Base-by-base conservation (phyloP, 495 filamentous ascomycete genomes). In the Lophiostoma macrostomum region DNA sequence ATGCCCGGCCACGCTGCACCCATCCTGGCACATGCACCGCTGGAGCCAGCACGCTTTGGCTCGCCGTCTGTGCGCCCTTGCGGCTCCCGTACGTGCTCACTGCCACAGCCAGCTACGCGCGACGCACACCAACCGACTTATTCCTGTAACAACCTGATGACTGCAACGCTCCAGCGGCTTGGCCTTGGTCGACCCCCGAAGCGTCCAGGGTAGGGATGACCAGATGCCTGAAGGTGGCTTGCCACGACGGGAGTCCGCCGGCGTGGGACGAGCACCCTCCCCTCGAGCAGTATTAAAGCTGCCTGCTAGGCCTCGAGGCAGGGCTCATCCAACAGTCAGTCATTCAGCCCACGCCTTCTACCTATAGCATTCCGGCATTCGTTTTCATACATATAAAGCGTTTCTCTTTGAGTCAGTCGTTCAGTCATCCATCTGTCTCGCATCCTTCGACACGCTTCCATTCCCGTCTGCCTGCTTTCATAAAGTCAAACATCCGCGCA, bases 321-420 rank as follows among this genome's bases (percentile, higher is more conserved):
- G 13, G 42, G 37, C 34, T 14, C 41, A 35, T 36, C 24, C 2
- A 41, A 43, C 47, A 50, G 29, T 35, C 43, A 48, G 47, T 47
- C 55, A 51, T 43, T 39, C 23, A 22, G 4, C 30, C 23, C 14
- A 16, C 23, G 23, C 25, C 53, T 37, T 16, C 30, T 43, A 38
- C 51, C 22, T 51, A 40, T 50, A 13, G 10, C 6, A 20, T 32
- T n/a, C 27, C 24, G 16, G 18, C 27, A 32, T 5, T 46, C n/a
- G n/a, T 4, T 42, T 41, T n/a, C 40, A 29, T 37, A 24, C 18
- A 14, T 11, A 20, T 46, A 28, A 20, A 11, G 22, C 8, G 34
- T 47, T 32, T 30, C 6, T 13, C 39, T 56, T 56, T 48, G 37
- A 61, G 45, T 61, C 57, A 60, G 48, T 53, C 56, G 18, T 50